Evolutionary conservation across 768 basidiomycete species (phyloP).

Genomic region (Rhodotorula babjevae): DNA sequence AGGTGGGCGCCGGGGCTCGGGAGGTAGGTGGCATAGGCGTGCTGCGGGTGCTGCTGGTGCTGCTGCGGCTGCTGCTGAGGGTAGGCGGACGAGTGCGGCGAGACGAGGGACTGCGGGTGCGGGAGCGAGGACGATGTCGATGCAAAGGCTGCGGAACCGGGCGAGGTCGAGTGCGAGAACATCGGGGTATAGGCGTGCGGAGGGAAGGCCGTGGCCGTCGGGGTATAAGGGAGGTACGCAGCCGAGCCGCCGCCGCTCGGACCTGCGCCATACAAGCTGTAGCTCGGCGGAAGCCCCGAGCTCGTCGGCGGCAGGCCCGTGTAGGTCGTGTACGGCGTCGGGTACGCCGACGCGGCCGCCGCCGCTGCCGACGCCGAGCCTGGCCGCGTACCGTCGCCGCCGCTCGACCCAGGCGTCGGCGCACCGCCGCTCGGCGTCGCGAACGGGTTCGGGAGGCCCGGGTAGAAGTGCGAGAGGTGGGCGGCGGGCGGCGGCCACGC

Average conservation of each 20-base stretch:
- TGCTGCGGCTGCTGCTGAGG: background rate
- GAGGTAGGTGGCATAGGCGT: background rate
- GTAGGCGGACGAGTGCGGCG: background rate
- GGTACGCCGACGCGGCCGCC: background rate
- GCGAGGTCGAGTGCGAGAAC: background rate
- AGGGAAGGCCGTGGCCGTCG: background rate
- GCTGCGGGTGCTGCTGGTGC: no score
- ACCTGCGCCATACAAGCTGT: background rate
- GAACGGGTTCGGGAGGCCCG: background rate
- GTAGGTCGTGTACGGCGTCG: background rate
- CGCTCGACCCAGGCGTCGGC: background rate
- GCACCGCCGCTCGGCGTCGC: background rate
- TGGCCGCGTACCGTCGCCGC: background rate
- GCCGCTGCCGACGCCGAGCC: background rate
- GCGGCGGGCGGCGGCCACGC: background rate
- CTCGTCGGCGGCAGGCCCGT: no score
- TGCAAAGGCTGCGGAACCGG: background rate
- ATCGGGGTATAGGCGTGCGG: background rate
- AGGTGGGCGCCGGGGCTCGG: background rate
- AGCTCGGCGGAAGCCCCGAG: background rate
- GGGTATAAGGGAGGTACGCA: background rate
- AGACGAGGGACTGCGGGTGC: no score
- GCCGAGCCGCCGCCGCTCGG: no score
- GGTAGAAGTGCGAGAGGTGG: background rate
- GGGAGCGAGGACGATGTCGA: background rate